Evolutionary conservation across 768 basidiomycete species (phyloP), one percentile per base, ranked within the genome.

Genomic region (Crucibulum laeve): DNA sequence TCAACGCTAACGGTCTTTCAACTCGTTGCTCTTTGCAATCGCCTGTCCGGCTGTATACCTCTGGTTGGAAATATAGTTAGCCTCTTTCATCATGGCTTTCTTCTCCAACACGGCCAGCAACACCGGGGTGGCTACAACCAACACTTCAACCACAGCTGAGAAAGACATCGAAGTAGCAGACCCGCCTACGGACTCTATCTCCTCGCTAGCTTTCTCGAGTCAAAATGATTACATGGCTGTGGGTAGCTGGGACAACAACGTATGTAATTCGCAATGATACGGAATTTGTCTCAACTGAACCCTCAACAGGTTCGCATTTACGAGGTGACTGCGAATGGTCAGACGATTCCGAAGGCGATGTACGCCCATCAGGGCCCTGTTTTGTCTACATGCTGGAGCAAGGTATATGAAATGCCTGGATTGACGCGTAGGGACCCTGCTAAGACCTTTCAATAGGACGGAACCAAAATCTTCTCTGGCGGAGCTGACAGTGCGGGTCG

Each of bases 401-500:
- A 88, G 66, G 93, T 88, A 49, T 49, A 78, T 62, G 25, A 13
- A 10, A 22, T 40, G 39, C 30, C 11, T 14, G 24, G 6, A 5
- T 18, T 5, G 21, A 10, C 18, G 18, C 18, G 18, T 40, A 8
- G 10, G 19, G 49, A 44, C 44, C 40, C 25, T 33, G 35, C 37
- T 46, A 44, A 46, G 36, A 21, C 26, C 26, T 37, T 17, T 28
- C 32, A 49, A 24, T 51, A 95, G 92, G 88, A 92, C 44, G 94
- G 94, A 15, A 85, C 79, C 55, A 91, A 92, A 68, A 73, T 94
- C 26, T 80, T 96, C 51, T 96, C 93, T 10, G 91, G 87, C 4
- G 94, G 95, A 38, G 89, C 89, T 5, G 95, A 99, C 70, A 96
- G 97, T 61, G 87, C 90, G 0, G 95, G 80, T n/a, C 82, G 91